A percentile compares a stretch with the other conserved stretches of the same genome.
Conservation (phyloP, 1,284 basidiomycete genomes). For the Peniophora sp. region DNA sequence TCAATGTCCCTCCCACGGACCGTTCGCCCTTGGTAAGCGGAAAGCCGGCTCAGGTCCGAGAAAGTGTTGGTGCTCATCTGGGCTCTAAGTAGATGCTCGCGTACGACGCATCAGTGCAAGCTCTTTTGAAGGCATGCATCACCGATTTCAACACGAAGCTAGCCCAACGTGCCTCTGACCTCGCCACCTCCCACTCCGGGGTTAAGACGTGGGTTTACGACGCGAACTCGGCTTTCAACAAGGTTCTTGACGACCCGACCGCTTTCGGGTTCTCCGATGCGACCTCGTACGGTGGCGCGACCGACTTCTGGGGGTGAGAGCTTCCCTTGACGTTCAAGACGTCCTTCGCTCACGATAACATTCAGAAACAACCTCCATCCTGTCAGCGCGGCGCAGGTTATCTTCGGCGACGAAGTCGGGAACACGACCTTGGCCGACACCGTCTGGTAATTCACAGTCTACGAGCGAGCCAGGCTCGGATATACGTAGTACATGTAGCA, state of each 20-base stretch:
- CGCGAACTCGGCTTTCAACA: constrained; percentile 41
- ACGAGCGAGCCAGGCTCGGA: not conserved
- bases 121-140: constrained; percentile 39
- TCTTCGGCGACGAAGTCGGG: constrained; percentile 4
- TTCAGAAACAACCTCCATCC: constrained; percentile 41
- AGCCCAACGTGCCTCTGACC: constrained; percentile 26
- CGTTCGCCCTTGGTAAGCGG: constrained; percentile 12
- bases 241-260: constrained; percentile 38
- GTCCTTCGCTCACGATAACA: not conserved
- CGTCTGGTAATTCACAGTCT: constrained; percentile 3
- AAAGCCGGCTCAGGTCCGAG: constrained; percentile 7
- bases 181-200: constrained; percentile 35
- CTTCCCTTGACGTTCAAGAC: not conserved
- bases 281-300: constrained; percentile 37
- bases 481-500: not conserved
- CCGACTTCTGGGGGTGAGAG: constrained; percentile 48
- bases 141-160: constrained; percentile 42
- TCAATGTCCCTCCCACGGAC: constrained; percentile 18
- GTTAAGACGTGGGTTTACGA: constrained; percentile 47
- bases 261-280: constrained; percentile 46
- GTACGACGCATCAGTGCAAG: constrained; percentile 31
- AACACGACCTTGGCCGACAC: not conserved
- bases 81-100: constrained; percentile 35
- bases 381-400: constrained; percentile 23
- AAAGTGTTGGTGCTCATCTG: no score